These are phyloP conservation scores for Ilex asprella DNA, from an alignment of 257 asterid genomes.

Conservation along the genomic window DNA sequence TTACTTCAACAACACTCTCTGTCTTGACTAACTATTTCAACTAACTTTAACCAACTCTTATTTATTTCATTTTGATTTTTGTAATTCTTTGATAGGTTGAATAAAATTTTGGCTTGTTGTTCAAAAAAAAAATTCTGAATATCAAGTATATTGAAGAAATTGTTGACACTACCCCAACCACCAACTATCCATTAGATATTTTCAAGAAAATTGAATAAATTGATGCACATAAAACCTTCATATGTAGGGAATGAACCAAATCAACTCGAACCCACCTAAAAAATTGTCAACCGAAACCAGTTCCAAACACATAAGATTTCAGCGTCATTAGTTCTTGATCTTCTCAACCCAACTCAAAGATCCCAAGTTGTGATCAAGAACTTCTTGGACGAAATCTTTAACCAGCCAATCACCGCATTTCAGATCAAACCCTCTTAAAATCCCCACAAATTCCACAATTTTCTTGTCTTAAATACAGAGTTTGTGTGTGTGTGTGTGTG, in stretches of 20 bases:
- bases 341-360: conserved; percentile 14
- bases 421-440: conserved; percentile 9
- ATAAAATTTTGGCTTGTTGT: no score
- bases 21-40: no score
- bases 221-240: conserved; percentile 9
- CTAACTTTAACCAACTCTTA: no score
- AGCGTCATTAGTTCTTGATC: conserved; percentile 37
- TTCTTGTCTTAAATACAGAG: not conserved
- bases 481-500: no score
- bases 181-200: conserved; percentile 22
- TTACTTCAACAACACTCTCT: no score
- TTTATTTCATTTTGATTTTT: no score
- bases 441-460: not conserved
- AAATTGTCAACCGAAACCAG: conserved; percentile 36
- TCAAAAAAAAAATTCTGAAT: conserved; percentile 19
- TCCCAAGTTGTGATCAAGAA: conserved; percentile 15
- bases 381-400: conserved; percentile 11
- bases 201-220: conserved; percentile 10
- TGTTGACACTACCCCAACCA: conserved; percentile 7
- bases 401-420: conserved; percentile 14
- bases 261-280: conserved; percentile 1
- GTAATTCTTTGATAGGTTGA: no score
- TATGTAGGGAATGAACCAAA: conserved; percentile 13
- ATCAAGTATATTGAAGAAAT: not conserved
- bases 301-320: conserved; percentile 22